Evolutionary conservation across 768 basidiomycete genomes (phyloP).

Genomic region (Termitomyces bulborhizus): DNA sequence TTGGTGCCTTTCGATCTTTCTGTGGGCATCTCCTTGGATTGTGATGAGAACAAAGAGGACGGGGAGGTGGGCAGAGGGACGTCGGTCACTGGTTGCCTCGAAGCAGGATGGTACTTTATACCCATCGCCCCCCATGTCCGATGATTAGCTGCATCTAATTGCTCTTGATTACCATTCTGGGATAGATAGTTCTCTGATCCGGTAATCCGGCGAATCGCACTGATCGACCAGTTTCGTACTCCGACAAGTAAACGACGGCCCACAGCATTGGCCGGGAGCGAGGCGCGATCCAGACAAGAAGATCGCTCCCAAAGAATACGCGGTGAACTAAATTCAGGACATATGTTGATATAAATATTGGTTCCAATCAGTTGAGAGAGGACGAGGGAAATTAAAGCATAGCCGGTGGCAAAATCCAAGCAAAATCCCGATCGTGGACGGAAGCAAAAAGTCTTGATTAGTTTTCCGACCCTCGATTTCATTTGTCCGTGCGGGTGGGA

Average conservation of each 20-base stretch:
- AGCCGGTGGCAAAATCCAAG: no score
- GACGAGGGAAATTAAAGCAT: no score
- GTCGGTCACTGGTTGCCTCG: constrained; percentile 16
- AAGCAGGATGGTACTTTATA: constrained; percentile 18
- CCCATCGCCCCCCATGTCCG: constrained; percentile 4
- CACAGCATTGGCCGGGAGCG: neutral
- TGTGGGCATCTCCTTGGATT: constrained; percentile 33
- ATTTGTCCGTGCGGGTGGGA: constrained; percentile 44
- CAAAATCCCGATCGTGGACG: no score
- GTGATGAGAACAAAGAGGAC: constrained; percentile 8
- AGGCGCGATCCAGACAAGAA: no score
- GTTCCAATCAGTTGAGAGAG: no score
- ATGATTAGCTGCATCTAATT: constrained; percentile 12
- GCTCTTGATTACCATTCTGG: constrained; percentile 14
- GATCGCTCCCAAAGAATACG: no score
- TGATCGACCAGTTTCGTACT: constrained; percentile 15
- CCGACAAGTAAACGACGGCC: constrained; percentile 9
- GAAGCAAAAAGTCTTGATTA: no score
- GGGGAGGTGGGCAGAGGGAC: constrained; percentile 3
- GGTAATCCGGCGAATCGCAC: constrained; percentile 12
- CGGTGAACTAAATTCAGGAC: no score
- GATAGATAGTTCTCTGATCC: constrained; percentile 17
- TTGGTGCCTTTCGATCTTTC: constrained; percentile 36
- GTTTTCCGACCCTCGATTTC: no score
- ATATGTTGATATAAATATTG: no score